phyloP scores from a whole-genome alignment of 331 rosid genomes.

The Saraca asoca region DNA sequence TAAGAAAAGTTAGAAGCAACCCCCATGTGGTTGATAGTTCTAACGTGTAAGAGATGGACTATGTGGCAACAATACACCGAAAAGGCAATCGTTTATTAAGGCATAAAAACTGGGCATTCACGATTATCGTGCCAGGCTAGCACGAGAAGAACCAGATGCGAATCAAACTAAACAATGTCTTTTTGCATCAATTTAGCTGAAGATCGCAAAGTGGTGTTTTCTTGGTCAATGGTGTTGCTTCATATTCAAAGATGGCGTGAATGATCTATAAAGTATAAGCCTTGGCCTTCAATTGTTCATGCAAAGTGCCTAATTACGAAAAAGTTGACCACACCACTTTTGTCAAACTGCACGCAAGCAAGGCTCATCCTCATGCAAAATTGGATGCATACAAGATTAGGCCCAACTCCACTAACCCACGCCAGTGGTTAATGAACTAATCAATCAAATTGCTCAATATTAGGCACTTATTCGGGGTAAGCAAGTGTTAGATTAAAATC shows the following conservation, averaged over 20 bases:
- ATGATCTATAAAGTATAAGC: slow-evolving; percentile 16
- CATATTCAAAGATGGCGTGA: slow-evolving; percentile 58
- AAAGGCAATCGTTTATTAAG: slow-evolving; percentile 23
- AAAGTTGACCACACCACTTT: slow-evolving; percentile 60
- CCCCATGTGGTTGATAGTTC: background rate
- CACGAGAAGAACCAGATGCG: slow-evolving; percentile 14
- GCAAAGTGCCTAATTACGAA: slow-evolving; percentile 56
- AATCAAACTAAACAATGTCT: background rate
- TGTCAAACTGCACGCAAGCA: slow-evolving; percentile 30
- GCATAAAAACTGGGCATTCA: slow-evolving; percentile 30
- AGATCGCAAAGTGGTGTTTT: slow-evolving; percentile 23
- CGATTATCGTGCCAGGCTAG: slow-evolving; percentile 16
- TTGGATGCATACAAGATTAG: slow-evolving; percentile 39
- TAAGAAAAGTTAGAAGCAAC: background rate
- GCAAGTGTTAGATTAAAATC: background rate
- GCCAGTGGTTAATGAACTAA: slow-evolving; percentile 13
- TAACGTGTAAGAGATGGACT: background rate
- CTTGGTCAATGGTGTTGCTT: slow-evolving; percentile 50
- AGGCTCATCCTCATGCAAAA: slow-evolving; percentile 16
- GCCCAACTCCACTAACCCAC: slow-evolving; percentile 51
- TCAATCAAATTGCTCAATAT: slow-evolving; percentile 21
- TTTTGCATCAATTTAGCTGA: background rate
- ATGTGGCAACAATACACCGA: background rate
- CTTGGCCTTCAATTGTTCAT: slow-evolving; percentile 31
- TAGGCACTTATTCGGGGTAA: slow-evolving; percentile 31